Evolutionary conservation across 2,329 filamentous ascomycete species (phyloP).

Genomic region (Hypoxylon sp.): DNA sequence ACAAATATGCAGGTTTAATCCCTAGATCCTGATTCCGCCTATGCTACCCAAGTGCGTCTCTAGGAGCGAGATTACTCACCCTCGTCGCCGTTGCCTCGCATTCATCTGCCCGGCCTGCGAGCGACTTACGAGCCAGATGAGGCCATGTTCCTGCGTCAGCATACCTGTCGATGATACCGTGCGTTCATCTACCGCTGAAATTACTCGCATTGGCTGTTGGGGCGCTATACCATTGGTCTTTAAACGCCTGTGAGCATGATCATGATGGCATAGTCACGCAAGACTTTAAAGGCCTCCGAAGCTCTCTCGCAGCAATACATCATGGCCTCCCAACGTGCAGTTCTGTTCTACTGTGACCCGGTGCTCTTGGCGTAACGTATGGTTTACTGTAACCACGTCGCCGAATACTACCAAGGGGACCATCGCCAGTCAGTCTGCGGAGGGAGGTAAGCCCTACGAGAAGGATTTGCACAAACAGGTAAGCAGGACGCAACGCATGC

Average conservation of each 20-base stretch:
- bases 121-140: slow-evolving; percentile 17
- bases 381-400: slow-evolving; percentile 16
- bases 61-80: slow-evolving; percentile 26
- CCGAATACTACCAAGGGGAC: slow-evolving; percentile 7
- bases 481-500: slow-evolving; percentile 10
- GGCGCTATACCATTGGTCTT: not conserved
- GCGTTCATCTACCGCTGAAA: not conserved
- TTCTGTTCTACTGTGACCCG: not conserved
- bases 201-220: not conserved
- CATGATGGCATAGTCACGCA: not conserved
- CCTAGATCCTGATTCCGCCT: slow-evolving; percentile 21
- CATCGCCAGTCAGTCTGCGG: slow-evolving; percentile 7
- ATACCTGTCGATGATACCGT: slow-evolving; percentile 11
- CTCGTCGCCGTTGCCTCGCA: slow-evolving; percentile 26
- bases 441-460: slow-evolving; percentile 14
- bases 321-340: not conserved
- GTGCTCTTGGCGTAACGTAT: not conserved
- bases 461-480: slow-evolving; percentile 23
- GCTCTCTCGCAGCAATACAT: slow-evolving; percentile 1
- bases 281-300: not conserved
- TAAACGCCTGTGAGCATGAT: not conserved
- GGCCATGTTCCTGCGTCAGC: slow-evolving; percentile 23
- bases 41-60: slow-evolving; percentile 27
- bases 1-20: slow-evolving; percentile 24
- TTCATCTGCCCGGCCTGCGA: slow-evolving; percentile 13